Conservation (phyloP, 352 stramenopile genomes). For the Peronosclerospora sorghi region DNA sequence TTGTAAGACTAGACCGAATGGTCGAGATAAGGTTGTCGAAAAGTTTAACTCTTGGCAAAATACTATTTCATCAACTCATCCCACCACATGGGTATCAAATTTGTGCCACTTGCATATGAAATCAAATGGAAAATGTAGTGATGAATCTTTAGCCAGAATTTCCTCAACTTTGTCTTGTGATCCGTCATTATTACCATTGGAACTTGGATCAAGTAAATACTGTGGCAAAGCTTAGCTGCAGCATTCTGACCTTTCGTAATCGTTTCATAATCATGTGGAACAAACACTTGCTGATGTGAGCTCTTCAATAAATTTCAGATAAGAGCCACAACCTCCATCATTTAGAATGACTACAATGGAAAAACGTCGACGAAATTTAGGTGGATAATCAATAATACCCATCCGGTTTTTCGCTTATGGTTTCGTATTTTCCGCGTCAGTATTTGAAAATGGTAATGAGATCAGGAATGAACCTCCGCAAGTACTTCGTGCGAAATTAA, state of each 20-base stretch:
- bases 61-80: slow-evolving; percentile 92
- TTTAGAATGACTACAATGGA: slow-evolving; percentile 50
- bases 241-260: slow-evolving; percentile 93
- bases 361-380: no score
- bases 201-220: slow-evolving; percentile 88
- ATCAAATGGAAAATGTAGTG: slow-evolving; percentile 74
- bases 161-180: slow-evolving; percentile 87
- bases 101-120: slow-evolving; percentile 91
- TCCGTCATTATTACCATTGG: slow-evolving; percentile 47
- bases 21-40: slow-evolving; percentile 90
- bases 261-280: slow-evolving; percentile 89
- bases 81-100: slow-evolving; percentile 88
- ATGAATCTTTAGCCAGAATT: slow-evolving; percentile 79
- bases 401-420: no score
- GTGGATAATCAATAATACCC: no score
- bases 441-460: no score
- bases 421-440: no score
- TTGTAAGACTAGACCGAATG: slow-evolving; percentile 77
- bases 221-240: slow-evolving; percentile 87
- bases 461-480: no score
- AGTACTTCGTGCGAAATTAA: no score
- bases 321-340: slow-evolving; percentile 66
- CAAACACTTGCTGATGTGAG: slow-evolving; percentile 87
- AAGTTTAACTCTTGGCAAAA: slow-evolving; percentile 87
- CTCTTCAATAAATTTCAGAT: slow-evolving; percentile 74